A percentile compares a stretch with the other conserved stretches of the same genome.
phyloP scores from a whole-genome alignment of 2,329 filamentous ascomycete genomes.

The Dendrostoma leiphaemia region DNA sequence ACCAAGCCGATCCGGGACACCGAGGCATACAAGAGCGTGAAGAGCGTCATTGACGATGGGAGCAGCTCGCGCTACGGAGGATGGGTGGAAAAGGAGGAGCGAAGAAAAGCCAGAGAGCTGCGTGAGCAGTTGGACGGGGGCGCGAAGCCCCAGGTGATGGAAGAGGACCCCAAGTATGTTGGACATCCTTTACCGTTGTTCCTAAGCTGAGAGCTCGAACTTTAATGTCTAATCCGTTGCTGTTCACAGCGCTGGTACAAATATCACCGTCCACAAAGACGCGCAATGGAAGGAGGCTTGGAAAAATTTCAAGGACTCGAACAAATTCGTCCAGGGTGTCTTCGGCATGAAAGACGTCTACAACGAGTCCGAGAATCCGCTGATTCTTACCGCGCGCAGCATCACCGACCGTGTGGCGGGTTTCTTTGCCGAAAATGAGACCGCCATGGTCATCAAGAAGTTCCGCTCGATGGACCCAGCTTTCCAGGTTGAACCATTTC shows the following conservation, averaged over 20 bases:
- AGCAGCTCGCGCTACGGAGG: slow-evolving; percentile 95
- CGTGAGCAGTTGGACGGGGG: slow-evolving; percentile 62
- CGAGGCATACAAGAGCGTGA: slow-evolving; percentile 91
- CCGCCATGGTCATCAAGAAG: slow-evolving; percentile 95
- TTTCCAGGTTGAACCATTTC: slow-evolving; percentile 93
- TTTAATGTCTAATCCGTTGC: slow-evolving; percentile 28
- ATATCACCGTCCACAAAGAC: slow-evolving; percentile 94
- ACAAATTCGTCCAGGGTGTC: slow-evolving; percentile 81
- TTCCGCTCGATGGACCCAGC: slow-evolving; percentile 93
- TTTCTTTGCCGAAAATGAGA: slow-evolving; percentile 99
- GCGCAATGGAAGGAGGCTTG: slow-evolving; percentile 98
- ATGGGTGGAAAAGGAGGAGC: slow-evolving; percentile 95
- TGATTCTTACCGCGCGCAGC: slow-evolving; percentile 88
- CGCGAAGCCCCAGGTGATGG: slow-evolving; percentile 56
- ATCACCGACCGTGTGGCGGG: slow-evolving; percentile 91
- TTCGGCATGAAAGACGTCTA: slow-evolving; percentile 86
- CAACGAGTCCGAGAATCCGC: slow-evolving; percentile 94
- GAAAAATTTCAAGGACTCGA: slow-evolving; percentile 90
- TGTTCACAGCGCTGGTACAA: slow-evolving; percentile 75
- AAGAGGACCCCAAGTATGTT: slow-evolving; percentile 86
- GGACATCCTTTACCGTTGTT: slow-evolving; percentile 18
- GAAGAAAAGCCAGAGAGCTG: slow-evolving; percentile 73
- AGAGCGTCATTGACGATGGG: slow-evolving; percentile 94
- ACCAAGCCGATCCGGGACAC: slow-evolving; percentile 92
- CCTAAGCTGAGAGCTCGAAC: background rate